Evolutionary conservation across 1,284 basidiomycete species (phyloP).

Genomic region (Volvariella surrecta): DNA sequence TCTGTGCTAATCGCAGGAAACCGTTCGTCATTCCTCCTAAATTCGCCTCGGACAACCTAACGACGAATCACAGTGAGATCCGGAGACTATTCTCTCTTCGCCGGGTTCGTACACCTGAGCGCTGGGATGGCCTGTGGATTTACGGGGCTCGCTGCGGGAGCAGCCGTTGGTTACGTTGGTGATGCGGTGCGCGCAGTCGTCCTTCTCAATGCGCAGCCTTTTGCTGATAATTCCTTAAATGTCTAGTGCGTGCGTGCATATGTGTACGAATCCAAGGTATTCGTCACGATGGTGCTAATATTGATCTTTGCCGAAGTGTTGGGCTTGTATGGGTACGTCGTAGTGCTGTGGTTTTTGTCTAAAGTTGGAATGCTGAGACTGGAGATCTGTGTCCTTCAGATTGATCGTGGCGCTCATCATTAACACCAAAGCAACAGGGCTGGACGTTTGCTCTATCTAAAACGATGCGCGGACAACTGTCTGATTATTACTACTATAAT

Average conservation of each 20-base stretch:
- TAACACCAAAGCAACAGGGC: conserved; percentile 53
- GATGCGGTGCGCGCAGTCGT: conserved; percentile 63
- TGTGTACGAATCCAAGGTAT: conserved; percentile 83
- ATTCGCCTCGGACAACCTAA: conserved; percentile 5
- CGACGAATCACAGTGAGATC: conserved; percentile 45
- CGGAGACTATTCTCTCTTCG: conserved; percentile 63
- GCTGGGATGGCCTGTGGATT: conserved; percentile 90
- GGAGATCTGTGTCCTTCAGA: conserved; percentile 23
- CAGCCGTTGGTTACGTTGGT: conserved; percentile 95
- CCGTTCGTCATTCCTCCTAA: conserved; percentile 29
- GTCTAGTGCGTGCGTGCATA: conserved; percentile 63
- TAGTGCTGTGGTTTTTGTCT: conserved; percentile 1
- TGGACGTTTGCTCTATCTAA: conserved; percentile 8
- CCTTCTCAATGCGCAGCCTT: conserved; percentile 3
- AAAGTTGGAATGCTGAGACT: conserved; percentile 2
- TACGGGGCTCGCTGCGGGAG: conserved; percentile 93
- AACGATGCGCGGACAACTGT: background rate
- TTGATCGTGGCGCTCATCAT: conserved; percentile 87
- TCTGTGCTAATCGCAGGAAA: conserved; percentile 66
- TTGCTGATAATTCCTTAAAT: conserved; percentile 7
- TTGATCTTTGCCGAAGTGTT: conserved; percentile 94
- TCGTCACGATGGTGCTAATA: conserved; percentile 85
- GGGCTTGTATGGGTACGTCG: conserved; percentile 72
- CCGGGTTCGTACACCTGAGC: conserved; percentile 91
- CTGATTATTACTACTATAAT: too few species aligned